Evolutionary conservation across 2,329 filamentous ascomycete species (phyloP).

Genomic region (Conoideocrella luteorostrata): DNA sequence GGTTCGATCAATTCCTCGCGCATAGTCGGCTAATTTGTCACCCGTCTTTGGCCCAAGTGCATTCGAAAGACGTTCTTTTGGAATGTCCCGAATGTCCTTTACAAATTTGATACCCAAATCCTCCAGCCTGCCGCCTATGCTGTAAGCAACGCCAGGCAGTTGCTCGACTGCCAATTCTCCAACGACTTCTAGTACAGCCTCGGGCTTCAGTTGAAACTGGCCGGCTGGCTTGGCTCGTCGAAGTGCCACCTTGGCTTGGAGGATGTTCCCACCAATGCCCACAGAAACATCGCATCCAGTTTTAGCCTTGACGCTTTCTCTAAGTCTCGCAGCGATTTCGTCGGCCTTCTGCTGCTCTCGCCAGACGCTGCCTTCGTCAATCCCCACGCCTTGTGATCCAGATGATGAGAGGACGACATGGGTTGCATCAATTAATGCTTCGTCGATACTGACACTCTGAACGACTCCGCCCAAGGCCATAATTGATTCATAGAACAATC

Average conservation of each 20-base stretch:
- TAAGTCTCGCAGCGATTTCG: constrained; percentile 57
- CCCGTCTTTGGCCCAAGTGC: constrained; percentile 87
- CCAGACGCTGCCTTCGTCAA: constrained; percentile 63
- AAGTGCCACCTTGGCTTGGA: constrained; percentile 85
- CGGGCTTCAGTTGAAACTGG: constrained; percentile 80
- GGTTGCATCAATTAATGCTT: constrained; percentile 83
- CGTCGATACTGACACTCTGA: constrained; percentile 95
- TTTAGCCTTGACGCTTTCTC: constrained; percentile 61
- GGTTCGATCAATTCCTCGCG: constrained; percentile 75
- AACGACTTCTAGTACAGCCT: constrained; percentile 70
- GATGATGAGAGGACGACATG: constrained; percentile 58
- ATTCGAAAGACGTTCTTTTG: constrained; percentile 68
- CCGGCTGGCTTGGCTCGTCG: constrained; percentile 91
- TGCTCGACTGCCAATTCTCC: constrained; percentile 71
- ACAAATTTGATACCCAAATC: constrained; percentile 78
- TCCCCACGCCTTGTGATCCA: constrained; percentile 56
- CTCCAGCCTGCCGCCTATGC: constrained; percentile 80
- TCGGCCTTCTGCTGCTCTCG: constrained; percentile 75
- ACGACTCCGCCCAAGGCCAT: constrained; percentile 73
- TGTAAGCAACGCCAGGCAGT: constrained; percentile 87
- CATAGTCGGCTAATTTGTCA: constrained; percentile 83
- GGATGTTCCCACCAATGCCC: constrained; percentile 83
- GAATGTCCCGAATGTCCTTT: constrained; percentile 70
- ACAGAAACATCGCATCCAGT: constrained; percentile 88
- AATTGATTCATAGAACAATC: constrained; percentile 79